Base-by-base conservation (phyloP, 2,329 filamentous ascomycete genomes). In the Stenocarpella maydis region DNA sequence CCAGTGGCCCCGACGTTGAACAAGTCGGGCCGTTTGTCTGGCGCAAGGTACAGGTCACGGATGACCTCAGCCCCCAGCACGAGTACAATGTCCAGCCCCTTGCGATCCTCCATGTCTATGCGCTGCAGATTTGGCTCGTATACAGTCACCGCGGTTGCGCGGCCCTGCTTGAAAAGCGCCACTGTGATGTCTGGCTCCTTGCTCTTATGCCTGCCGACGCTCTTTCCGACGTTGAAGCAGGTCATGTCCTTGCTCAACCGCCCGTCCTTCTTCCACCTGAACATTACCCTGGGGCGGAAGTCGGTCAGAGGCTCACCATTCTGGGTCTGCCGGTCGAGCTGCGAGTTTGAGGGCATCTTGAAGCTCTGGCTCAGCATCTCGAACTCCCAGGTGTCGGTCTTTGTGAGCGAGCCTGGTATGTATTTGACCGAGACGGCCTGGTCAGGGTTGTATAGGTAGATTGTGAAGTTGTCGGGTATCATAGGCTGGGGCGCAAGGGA, bases 141-240 rank as follows among this genome's bases (percentile, higher is more conserved):
- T 50, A 99, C 86, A 2, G 95, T 97, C 69, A 98, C 81, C 37
- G 79, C 77, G 43, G 81, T 83, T 74, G 95, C 92, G 58, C 83
- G 81, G 31, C 91, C 84, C 21, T 87, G 86, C 73, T 91, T 90
- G 84, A 95, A 97, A 75, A 98, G 87, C 2, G 94, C 94, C n/a
- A 98, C 86, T 0, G 94, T 95, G 74, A 98, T 98, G 80, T 98
- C 96, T 0, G 96, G 95, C 78, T 99, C 96, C 78, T 93, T 95
- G 82, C 86, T 92, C 83, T 93, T 93, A 80, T 91, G 93, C 26
- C 88, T 89, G 37, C 88, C 88, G 0, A 92, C 88, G 15, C 89
- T 91, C 78, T 90, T 92, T 19, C 95, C 95, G 0, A 91, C 92
- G 82, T 97, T 86, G 79, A 92, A 94, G 80, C 95, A 98, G 1